Evolutionary conservation across 208 protist genomes (phyloP), one percentile per base, ranked within the genome.

Genomic region (Crithidia expoeki): DNA sequence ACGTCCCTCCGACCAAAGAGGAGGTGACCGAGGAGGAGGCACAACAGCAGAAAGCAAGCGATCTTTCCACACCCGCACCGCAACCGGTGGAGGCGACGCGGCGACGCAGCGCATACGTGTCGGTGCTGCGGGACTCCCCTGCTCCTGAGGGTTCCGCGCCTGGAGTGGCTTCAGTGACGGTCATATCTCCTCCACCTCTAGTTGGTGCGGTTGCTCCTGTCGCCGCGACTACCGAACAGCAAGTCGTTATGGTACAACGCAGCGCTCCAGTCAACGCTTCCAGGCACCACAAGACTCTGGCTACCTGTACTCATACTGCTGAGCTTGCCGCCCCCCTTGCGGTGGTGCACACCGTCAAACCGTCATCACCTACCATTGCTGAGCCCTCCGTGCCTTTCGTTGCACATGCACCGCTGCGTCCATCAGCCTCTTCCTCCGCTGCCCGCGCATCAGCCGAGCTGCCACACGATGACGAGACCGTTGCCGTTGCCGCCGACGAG

Each of bases 1-100:
- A 56, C 38, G 69, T 74, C 4, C 74, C 74, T 0, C 67, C 44
- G 14, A 17, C 51, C 6, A 57, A 59, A n/a, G 66, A 68, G 44
- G 66, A 69, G 55, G 47, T 47, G 16, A 25, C 47, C 11, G 47
- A 27, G n/a, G 49, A 27, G 16, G 27, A 47, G 42, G 5, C 16
- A 5, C 12, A 47, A 17, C 12, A 47, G 42, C 16, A 9, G 16
- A 25, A 34, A 6, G 38, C 27, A 5, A 32, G 9, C 12, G 27
- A 47, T 38, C 44, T 34, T 3, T 23, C n/a, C 2, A 25, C 51
- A 11, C 7, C 32, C 33, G 21, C 23, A 17, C 55, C 56, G 36
- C 49, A 50, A 33, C 44, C 27, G 47, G 44, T 42, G 11, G 49
- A 70, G 36, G 74, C 63, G 33, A 69, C 47, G 55, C 36, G 68